A percentile compares a stretch with the other conserved stretches of the same genome.
These are phyloP conservation scores for Mycena metata DNA, from an alignment of 768 basidiomycete species.

Conservation along the genomic window DNA sequence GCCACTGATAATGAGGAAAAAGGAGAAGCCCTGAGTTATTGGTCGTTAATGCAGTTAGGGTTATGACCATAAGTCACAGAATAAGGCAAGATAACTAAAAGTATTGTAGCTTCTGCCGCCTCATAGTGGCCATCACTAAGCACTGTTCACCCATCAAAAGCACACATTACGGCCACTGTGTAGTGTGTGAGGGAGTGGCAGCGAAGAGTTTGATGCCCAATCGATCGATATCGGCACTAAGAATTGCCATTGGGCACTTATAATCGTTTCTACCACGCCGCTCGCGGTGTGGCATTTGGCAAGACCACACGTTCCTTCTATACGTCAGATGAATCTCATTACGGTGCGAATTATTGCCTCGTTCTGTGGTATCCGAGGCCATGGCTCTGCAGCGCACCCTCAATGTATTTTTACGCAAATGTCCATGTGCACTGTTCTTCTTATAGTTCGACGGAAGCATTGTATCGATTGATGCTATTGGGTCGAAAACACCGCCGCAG, in stretches of 20 bases:
- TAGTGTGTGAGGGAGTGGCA: slow-evolving; percentile 3
- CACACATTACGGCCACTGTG: not conserved
- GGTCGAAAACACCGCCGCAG: not conserved
- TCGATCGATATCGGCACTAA: slow-evolving; percentile 8
- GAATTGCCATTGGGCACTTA: slow-evolving; percentile 11
- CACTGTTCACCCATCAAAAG: slow-evolving; percentile 5
- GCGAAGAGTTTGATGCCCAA: not conserved
- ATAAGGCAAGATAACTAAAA: not conserved
- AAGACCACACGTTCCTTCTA: slow-evolving; percentile 12
- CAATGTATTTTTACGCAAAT: slow-evolving; percentile 5
- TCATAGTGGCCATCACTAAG: not conserved
- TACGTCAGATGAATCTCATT: slow-evolving; percentile 14
- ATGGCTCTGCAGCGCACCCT: slow-evolving; percentile 8
- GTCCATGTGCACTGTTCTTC: slow-evolving; percentile 7
- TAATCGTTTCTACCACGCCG: slow-evolving; percentile 5
- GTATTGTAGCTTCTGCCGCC: not conserved
- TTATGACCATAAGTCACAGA: not conserved
- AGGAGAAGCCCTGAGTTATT: too few relatives aligned
- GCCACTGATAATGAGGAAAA: too few relatives aligned
- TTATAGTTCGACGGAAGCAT: slow-evolving; percentile 5
- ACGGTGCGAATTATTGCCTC: slow-evolving; percentile 6
- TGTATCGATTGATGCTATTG: slow-evolving; percentile 2
- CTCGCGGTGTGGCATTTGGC: slow-evolving; percentile 10
- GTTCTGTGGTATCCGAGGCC: slow-evolving; percentile 8
- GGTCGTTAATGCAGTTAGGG: too few relatives aligned